Conservation (phyloP, 1,139 yeast species). For the Geotrichum phurueaensis region DNA sequence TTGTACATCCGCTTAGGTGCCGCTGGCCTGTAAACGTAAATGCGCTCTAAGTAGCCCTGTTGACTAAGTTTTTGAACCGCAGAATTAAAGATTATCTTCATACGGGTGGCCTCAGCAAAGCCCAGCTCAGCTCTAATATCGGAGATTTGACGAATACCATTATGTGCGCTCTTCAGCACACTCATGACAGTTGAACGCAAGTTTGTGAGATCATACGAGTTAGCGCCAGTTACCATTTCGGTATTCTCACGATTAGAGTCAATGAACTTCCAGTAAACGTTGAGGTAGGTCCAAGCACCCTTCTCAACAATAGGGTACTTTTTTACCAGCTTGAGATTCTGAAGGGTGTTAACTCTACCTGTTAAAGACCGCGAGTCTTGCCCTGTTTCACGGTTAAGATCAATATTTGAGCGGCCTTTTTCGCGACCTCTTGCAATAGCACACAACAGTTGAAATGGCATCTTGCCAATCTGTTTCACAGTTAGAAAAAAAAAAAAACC, state of each 20-base stretch:
- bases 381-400: constrained; percentile 34
- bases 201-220: constrained; percentile 34
- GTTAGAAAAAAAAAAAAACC: background rate
- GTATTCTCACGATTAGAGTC: constrained; percentile 19
- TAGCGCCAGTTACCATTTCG: constrained; percentile 1
- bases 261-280: constrained; percentile 31
- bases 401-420: constrained; percentile 36
- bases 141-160: constrained; percentile 52
- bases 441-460: constrained; percentile 36
- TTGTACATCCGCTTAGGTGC: constrained; percentile 44
- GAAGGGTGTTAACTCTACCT: constrained; percentile 33
- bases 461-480: constrained; percentile 29
- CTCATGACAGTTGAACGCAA: constrained; percentile 44
- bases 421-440: constrained; percentile 35
- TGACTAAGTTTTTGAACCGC: constrained; percentile 48
- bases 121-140: constrained; percentile 36
- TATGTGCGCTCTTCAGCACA: constrained; percentile 58
- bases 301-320: constrained; percentile 33
- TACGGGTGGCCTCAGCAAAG: constrained; percentile 43
- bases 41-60: constrained; percentile 51
- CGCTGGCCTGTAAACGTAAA: constrained; percentile 50
- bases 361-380: constrained; percentile 40
- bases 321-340: constrained; percentile 33
- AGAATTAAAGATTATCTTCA: constrained; percentile 48
- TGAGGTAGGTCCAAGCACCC: constrained; percentile 32